These are phyloP conservation scores for Piloderma croceum DNA, from an alignment of 768 basidiomycete genomes.

Conservation along the genomic window DNA sequence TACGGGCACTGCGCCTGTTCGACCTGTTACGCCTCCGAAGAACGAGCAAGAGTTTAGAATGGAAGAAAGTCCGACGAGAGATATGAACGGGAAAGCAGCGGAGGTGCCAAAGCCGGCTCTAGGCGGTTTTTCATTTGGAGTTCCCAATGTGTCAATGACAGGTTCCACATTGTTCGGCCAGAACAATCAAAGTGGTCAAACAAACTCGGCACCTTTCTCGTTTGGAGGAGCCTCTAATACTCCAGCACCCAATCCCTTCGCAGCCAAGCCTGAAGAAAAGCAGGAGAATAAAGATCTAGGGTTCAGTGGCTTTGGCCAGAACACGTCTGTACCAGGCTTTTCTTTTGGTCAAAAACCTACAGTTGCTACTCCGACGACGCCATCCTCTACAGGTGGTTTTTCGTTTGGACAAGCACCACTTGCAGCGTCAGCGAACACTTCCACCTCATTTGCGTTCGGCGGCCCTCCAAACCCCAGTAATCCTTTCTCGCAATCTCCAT, in stretches of 20 bases:
- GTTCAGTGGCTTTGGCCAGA: conserved; percentile 46
- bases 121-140: conserved; percentile 43
- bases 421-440: conserved; percentile 30
- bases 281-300: conserved; percentile 37
- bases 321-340: conserved; percentile 34
- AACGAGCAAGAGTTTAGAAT: conserved; percentile 65
- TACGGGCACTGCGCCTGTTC: conserved; percentile 29
- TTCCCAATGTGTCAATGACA: conserved; percentile 27
- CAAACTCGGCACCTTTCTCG: conserved; percentile 22
- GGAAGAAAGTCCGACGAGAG: conserved; percentile 78
- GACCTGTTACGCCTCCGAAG: conserved; percentile 63
- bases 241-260: conserved; percentile 41
- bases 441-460: conserved; percentile 43
- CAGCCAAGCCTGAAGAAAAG: conserved; percentile 37
- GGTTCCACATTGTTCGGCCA: conserved; percentile 32
- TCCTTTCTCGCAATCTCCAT: conserved; percentile 39
- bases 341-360: conserved; percentile 37
- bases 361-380: conserved; percentile 15
- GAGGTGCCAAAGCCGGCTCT: conserved; percentile 37
- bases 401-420: conserved; percentile 38
- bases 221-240: conserved; percentile 26
- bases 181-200: conserved; percentile 18
- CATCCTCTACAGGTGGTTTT: conserved; percentile 40
- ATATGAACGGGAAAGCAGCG: conserved; percentile 41
- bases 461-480: conserved; percentile 29